Evolutionary conservation across 2,329 filamentous ascomycete genomes (phyloP).

Genomic region (Aureobasidium melanogenum): DNA sequence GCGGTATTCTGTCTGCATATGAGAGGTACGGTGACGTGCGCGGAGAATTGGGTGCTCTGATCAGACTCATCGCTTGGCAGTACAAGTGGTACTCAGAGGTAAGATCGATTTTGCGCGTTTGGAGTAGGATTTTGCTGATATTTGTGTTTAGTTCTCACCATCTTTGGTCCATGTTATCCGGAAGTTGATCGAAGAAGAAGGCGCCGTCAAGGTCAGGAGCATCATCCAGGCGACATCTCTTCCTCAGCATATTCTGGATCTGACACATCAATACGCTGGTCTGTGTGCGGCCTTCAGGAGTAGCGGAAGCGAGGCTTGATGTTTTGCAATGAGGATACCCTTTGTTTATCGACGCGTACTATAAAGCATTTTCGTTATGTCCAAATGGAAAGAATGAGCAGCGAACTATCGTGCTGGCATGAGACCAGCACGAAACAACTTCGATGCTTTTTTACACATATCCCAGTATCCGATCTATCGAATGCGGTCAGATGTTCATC

Average conservation of each 20-base stretch:
- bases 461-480: neutral
- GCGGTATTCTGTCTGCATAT: conserved; percentile 71
- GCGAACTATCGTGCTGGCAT: neutral
- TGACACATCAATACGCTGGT: conserved; percentile 93
- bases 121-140: neutral
- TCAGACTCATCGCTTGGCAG: conserved; percentile 92
- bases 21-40: conserved; percentile 70
- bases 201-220: conserved; percentile 91
- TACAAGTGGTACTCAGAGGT: conserved; percentile 98
- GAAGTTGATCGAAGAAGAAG: conserved; percentile 92
- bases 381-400: neutral
- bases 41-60: conserved; percentile 75
- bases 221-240: conserved; percentile 95
- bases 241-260: conserved; percentile 82
- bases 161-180: conserved; percentile 80
- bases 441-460: neutral
- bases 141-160: conserved; percentile 63
- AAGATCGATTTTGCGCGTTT: conserved; percentile 18
- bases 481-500: neutral
- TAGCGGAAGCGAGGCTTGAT: conserved; percentile 65
- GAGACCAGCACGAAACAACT: neutral
- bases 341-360: neutral
- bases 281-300: conserved; percentile 92
- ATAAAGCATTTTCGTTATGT: neutral
- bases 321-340: neutral